A percentile compares a stretch with the other conserved stretches of the same genome.
These are phyloP conservation scores for Trametes polyzona DNA, from an alignment of 1,284 basidiomycete genomes.

Conservation along the genomic window DNA sequence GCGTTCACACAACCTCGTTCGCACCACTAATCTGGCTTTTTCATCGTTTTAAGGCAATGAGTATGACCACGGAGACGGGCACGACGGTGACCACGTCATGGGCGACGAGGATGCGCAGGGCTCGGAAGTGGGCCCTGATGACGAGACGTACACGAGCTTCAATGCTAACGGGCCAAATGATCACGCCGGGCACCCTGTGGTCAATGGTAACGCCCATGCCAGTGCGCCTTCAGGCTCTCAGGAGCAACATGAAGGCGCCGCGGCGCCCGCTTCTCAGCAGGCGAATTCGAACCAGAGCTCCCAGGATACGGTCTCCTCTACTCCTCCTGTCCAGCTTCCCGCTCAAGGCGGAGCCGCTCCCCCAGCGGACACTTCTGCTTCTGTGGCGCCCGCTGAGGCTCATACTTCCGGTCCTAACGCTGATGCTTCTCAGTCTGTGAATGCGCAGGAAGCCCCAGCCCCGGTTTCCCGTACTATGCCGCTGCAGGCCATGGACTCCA, in stretches of 20 bases:
- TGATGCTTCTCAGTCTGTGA: slow-evolving; percentile 28
- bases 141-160: slow-evolving; percentile 36
- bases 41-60: slow-evolving; percentile 52
- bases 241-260: slow-evolving; percentile 16
- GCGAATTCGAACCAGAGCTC: slow-evolving; percentile 17
- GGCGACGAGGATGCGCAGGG: slow-evolving; percentile 35
- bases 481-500: slow-evolving; percentile 45
- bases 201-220: slow-evolving; percentile 28
- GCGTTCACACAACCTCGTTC: slow-evolving; percentile 40
- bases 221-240: slow-evolving; percentile 30
- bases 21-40: slow-evolving; percentile 58
- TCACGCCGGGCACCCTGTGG: slow-evolving; percentile 26
- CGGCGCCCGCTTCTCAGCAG: slow-evolving; percentile 13
- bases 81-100: slow-evolving; percentile 38
- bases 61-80: slow-evolving; percentile 42
- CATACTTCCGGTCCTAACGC: slow-evolving; percentile 16
- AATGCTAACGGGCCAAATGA: slow-evolving; percentile 28
- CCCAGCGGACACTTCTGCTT: slow-evolving; percentile 50
- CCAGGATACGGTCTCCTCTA: slow-evolving; percentile 23
- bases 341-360: slow-evolving; percentile 33
- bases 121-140: slow-evolving; percentile 35
- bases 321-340: slow-evolving; percentile 35
- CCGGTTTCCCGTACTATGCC: slow-evolving; percentile 26
- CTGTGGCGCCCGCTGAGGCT: slow-evolving; percentile 46
- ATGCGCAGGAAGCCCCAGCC: slow-evolving; percentile 25